A percentile compares a stretch with the other conserved stretches of the same genome.
Conservation (phyloP, 208 protist genomes). For the Leishmania tarentolae region DNA sequence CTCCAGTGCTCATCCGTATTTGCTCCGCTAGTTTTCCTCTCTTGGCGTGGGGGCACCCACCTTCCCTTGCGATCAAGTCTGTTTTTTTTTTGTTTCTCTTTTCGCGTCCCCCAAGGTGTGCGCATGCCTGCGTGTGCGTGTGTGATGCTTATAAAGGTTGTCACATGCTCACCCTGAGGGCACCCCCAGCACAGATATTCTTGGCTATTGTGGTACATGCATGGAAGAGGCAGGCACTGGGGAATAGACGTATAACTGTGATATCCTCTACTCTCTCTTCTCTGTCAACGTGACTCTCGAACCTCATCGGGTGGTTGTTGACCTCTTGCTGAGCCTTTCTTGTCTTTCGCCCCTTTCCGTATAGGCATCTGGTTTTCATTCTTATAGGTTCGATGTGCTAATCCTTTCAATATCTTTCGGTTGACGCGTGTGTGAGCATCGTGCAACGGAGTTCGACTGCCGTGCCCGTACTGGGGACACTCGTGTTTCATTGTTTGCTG, state of each 20-base stretch:
- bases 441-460: not conserved
- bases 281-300: not conserved
- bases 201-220: not conserved
- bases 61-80: not conserved
- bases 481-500: not conserved
- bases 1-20: not conserved
- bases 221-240: not conserved
- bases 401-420: not conserved
- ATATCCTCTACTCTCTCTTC: not conserved
- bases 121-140: not conserved
- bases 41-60: not conserved
- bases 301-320: not conserved
- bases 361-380: not conserved
- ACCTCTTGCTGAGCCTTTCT: not conserved
- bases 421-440: not conserved
- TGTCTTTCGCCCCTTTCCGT: not conserved
- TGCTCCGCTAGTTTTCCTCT: not conserved
- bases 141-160: not conserved
- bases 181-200: not conserved
- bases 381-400: not conserved
- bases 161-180: not conserved
- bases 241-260: not conserved
- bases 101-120: not conserved
- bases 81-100: constrained; percentile 1
- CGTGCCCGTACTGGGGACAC: not conserved